These are phyloP conservation scores for Cicer chorassanicum DNA, from an alignment of 306 rosid species.

Conservation along the genomic window DNA sequence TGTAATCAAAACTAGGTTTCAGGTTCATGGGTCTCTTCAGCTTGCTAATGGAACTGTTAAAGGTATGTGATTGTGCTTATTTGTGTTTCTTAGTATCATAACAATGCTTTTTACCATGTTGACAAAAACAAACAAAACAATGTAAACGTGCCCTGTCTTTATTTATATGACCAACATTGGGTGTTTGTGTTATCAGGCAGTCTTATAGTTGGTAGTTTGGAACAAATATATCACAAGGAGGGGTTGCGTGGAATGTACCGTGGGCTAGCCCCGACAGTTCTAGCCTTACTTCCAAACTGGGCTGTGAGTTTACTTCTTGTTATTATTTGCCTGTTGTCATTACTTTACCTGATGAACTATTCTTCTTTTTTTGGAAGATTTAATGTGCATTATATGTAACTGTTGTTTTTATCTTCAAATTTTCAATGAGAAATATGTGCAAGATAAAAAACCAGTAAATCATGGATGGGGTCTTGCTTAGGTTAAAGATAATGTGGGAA, in stretches of 20 bases:
- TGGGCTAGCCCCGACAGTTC: slow-evolving; percentile 81
- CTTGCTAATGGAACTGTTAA: slow-evolving; percentile 51
- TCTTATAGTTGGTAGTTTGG: slow-evolving; percentile 75
- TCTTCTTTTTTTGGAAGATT: neutral
- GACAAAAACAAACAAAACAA: slow-evolving; percentile 9
- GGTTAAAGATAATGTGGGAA: slow-evolving; percentile 6
- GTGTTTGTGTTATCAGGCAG: slow-evolving; percentile 59
- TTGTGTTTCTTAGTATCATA: neutral
- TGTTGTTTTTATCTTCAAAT: neutral
- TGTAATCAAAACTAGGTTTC: slow-evolving; percentile 80
- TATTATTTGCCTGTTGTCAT: neutral
- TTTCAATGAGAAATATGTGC: neutral
- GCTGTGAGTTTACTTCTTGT: slow-evolving; percentile 65
- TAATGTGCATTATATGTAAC: neutral
- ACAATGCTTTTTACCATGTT: neutral
- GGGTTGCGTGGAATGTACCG: slow-evolving; percentile 92
- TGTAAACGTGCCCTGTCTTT: slow-evolving; percentile 5
- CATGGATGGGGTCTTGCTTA: neutral
- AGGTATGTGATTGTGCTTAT: slow-evolving; percentile 43
- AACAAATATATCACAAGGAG: slow-evolving; percentile 74
- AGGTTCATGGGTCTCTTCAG: slow-evolving; percentile 66
- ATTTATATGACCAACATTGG: neutral
- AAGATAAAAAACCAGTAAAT: neutral
- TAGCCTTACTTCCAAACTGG: slow-evolving; percentile 89
- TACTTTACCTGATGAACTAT: slow-evolving; percentile 14